Evolutionary conservation across 2,329 filamentous ascomycete species (phyloP).

Genomic region (Incumbomyces delicatus): DNA sequence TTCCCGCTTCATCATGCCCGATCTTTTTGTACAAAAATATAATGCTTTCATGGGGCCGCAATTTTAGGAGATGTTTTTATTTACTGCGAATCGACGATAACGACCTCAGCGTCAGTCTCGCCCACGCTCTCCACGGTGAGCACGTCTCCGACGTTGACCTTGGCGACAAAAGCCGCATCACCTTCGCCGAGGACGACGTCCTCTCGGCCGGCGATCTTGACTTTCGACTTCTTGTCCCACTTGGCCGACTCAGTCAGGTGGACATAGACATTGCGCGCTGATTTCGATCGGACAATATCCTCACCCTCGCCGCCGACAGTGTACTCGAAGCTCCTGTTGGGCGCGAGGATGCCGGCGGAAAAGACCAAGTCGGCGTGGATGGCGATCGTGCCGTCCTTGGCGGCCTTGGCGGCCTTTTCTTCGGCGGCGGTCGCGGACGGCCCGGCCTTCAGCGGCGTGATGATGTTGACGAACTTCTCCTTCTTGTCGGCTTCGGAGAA

Average conservation of each 20-base stretch:
- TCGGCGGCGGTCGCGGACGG: constrained; percentile 50
- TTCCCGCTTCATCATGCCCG: no score
- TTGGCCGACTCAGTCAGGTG: constrained; percentile 69
- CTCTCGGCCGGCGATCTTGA: constrained; percentile 57
- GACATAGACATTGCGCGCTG: constrained; percentile 61
- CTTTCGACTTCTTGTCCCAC: constrained; percentile 55
- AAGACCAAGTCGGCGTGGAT: constrained; percentile 79
- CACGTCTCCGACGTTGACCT: constrained; percentile 54
- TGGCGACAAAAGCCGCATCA: constrained; percentile 68
- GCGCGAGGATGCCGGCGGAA: constrained; percentile 64
- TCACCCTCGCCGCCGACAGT: constrained; percentile 49
- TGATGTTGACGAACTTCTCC: constrained; percentile 60
- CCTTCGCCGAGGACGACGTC: constrained; percentile 62
- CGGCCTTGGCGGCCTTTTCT: constrained; percentile 55
- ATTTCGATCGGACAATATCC: constrained; percentile 29
- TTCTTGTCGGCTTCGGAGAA: constrained; percentile 66
- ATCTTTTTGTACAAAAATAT: no score
- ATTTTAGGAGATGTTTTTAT: not conserved
- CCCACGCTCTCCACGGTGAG: constrained; percentile 58
- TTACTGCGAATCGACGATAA: constrained; percentile 55
- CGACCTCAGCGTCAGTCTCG: constrained; percentile 58
- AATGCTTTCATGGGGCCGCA: no score
- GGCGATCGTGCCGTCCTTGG: constrained; percentile 59
- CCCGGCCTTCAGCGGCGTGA: constrained; percentile 64
- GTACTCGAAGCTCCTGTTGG: constrained; percentile 59